A percentile compares a stretch with the other conserved stretches of the same genome.
phyloP scores from a whole-genome alignment of 2,329 filamentous ascomycete species.

The Aspergillus sergii region DNA sequence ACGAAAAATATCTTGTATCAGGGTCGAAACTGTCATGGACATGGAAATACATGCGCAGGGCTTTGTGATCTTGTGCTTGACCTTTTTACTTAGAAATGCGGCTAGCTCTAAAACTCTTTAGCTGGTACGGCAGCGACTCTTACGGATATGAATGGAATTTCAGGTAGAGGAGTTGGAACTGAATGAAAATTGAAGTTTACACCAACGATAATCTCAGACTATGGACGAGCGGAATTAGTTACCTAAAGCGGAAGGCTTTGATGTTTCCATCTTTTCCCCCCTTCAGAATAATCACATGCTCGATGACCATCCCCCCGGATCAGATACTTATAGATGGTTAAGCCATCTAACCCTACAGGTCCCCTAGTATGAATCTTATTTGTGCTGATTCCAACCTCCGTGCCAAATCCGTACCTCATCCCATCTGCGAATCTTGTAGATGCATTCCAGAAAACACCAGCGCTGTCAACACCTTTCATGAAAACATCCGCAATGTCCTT shows the following conservation, averaged over 20 bases:
- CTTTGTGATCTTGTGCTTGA: conserved; percentile 1
- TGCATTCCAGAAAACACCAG: conserved; percentile 96
- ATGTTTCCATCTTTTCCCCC: conserved; percentile 61
- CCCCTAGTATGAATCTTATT: conserved; percentile 97
- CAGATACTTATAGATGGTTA: conserved; percentile 98
- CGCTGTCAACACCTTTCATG: conserved; percentile 82
- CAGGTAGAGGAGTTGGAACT: conserved; percentile 16
- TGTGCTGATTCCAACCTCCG: conserved; percentile 96
- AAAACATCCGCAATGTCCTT: conserved; percentile 73
- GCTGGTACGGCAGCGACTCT: conserved; percentile 8
- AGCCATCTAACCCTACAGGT: conserved; percentile 87
- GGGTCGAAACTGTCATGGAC: conserved; percentile 6
- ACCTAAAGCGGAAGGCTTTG: conserved; percentile 43
- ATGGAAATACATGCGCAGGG: conserved; percentile 5
- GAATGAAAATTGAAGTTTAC: conserved; percentile 21
- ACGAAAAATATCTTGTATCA: conserved; percentile 6
- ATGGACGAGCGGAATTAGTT: background rate
- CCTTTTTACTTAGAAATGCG: background rate
- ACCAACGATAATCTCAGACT: background rate
- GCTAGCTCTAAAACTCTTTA: conserved; percentile 1
- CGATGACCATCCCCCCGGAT: conserved; percentile 80
- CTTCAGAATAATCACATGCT: conserved; percentile 69
- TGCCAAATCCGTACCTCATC: conserved; percentile 96
- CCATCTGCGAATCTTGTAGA: conserved; percentile 94
- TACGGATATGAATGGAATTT: conserved; percentile 12